A percentile compares a stretch with the other conserved stretches of the same genome.
Evolutionary conservation across 441 rosid genomes (phyloP).

Genomic region (Manihot esculenta): DNA sequence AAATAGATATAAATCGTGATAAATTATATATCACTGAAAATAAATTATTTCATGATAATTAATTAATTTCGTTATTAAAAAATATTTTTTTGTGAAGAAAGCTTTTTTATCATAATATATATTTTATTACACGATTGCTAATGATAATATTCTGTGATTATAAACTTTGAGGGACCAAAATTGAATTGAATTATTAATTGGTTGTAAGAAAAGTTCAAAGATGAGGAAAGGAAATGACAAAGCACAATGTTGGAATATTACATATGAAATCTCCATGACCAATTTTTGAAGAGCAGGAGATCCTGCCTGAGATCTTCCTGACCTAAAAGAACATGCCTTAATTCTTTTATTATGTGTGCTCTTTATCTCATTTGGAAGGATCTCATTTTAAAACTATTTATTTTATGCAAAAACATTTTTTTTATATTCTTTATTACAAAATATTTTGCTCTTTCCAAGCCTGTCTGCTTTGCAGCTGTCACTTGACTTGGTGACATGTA

Average conservation of each 20-base stretch:
- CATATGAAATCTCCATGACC: constrained; percentile 30
- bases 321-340: constrained; percentile 46
- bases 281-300: constrained; percentile 33
- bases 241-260: constrained; percentile 35
- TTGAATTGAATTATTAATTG: too few relatives aligned
- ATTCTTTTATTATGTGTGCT: constrained; percentile 24
- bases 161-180: too few relatives aligned
- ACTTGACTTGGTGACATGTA: constrained; percentile 49
- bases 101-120: too few relatives aligned
- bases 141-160: too few relatives aligned
- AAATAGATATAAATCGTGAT: too few relatives aligned
- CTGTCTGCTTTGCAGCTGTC: constrained; percentile 58
- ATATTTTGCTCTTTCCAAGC: constrained; percentile 34
- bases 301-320: constrained; percentile 52
- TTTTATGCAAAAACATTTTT: too few relatives aligned
- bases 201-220: constrained; percentile 29
- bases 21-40: too few relatives aligned
- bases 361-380: constrained; percentile 36
- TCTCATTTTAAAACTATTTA: constrained; percentile 5
- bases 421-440: neutral
- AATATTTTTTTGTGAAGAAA: too few relatives aligned
- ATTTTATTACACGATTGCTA: too few relatives aligned
- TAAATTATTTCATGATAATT: too few relatives aligned
- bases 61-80: too few relatives aligned
- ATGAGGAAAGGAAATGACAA: constrained; percentile 33